phyloP scores from a whole-genome alignment of 495 filamentous ascomycete species.

The Neurospora terricola region DNA sequence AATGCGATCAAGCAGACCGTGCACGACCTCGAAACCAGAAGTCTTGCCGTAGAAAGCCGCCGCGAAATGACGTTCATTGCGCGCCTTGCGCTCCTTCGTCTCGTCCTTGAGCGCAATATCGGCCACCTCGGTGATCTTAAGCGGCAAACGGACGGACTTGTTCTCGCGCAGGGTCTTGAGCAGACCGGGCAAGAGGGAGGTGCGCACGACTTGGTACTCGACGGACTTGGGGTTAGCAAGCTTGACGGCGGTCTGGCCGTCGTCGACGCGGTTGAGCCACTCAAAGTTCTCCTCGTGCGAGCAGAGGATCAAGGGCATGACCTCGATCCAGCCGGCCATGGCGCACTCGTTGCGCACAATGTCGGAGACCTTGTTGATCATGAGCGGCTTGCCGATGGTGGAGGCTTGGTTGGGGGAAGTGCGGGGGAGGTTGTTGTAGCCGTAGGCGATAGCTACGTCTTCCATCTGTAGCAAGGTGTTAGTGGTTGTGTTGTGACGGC shows the following conservation, averaged over 20 bases:
- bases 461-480: conserved; percentile 55
- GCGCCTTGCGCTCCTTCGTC: conserved; percentile 63
- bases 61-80: conserved; percentile 90
- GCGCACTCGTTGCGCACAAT: conserved; percentile 85
- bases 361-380: conserved; percentile 89
- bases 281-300: conserved; percentile 97
- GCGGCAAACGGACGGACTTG: conserved; percentile 76
- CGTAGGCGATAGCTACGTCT: conserved; percentile 89
- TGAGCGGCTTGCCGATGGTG: conserved; percentile 76
- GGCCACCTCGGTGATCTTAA: conserved; percentile 87
- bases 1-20: conserved; percentile 84
- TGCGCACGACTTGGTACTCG: conserved; percentile 95
- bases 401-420: conserved; percentile 72
- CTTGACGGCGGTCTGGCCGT: conserved; percentile 74
- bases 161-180: conserved; percentile 96
- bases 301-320: conserved; percentile 93
- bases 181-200: conserved; percentile 76
- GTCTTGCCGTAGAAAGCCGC: conserved; percentile 93
- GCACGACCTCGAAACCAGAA: conserved; percentile 93
- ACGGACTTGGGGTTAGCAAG: conserved; percentile 92
- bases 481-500: too few species aligned
- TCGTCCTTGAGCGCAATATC: conserved; percentile 88
- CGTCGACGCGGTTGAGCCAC: conserved; percentile 87
- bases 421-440: conserved; percentile 87
- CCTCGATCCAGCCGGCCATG: conserved; percentile 93